Percentiles rank a stretch among this genome's conserved stretches.
phyloP scores from a whole-genome alignment of 2,329 filamentous ascomycete genomes.

The Fusarium vanettenii region DNA sequence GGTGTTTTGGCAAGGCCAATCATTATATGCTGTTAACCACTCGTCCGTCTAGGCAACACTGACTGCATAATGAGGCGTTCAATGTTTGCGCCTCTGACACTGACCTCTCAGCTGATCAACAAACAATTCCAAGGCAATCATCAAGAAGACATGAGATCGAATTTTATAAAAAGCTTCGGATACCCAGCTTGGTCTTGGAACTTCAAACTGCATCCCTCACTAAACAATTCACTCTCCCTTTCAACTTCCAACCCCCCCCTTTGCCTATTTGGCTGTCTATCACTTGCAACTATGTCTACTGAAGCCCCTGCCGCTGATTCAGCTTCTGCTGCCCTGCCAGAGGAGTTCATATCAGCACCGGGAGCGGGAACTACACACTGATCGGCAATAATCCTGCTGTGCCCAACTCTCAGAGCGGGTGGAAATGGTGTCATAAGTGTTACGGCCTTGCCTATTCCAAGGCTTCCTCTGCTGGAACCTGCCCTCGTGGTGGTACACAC shows the following conservation, averaged over 20 bases:
- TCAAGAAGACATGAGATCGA: background rate
- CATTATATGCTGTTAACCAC: background rate
- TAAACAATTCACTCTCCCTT: background rate
- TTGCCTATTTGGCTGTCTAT: background rate
- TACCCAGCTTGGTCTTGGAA: background rate
- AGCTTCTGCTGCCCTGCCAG: background rate
- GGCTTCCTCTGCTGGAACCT: background rate
- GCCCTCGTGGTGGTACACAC: background rate
- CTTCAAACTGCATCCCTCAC: background rate
- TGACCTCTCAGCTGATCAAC: background rate
- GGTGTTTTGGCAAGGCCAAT: background rate
- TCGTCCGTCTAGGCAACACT: background rate
- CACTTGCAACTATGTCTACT: background rate
- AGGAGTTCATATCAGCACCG: background rate
- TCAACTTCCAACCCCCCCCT: background rate
- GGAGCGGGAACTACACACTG: background rate
- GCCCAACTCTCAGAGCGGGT: background rate
- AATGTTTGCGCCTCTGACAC: background rate
- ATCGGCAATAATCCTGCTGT: background rate
- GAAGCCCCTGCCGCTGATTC: background rate
- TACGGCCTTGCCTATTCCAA: background rate
- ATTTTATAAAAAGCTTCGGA: background rate
- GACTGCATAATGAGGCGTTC: background rate
- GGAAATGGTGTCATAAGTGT: background rate
- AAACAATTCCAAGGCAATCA: background rate